These are phyloP conservation scores for Phylloporus scabripes DNA, from an alignment of 768 basidiomycete genomes.

Conservation along the genomic window DNA sequence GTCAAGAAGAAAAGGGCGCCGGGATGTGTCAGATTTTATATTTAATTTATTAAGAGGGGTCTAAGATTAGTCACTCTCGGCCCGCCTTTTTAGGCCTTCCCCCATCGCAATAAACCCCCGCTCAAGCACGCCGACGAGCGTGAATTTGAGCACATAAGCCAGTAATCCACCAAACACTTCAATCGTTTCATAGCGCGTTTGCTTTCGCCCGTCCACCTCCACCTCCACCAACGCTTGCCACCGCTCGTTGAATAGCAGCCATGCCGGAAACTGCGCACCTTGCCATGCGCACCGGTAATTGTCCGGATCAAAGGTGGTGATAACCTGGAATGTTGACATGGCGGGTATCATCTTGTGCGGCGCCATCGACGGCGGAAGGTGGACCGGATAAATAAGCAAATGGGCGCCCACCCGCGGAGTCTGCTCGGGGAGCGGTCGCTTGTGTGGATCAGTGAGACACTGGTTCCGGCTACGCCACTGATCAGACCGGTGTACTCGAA, in stretches of 20 bases:
- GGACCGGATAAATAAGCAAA: conserved; percentile 17
- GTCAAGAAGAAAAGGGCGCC: neutral
- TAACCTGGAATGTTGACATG: too few species aligned
- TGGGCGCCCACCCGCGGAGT: conserved; percentile 44
- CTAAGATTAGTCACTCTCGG: conserved; percentile 36
- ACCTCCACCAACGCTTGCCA: conserved; percentile 56
- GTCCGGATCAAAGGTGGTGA: conserved; percentile 41
- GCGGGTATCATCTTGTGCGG: too few species aligned
- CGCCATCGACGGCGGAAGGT: too few species aligned
- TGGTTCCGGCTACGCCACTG: conserved; percentile 42
- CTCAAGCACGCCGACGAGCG: conserved; percentile 39
- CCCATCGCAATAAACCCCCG: conserved; percentile 50
- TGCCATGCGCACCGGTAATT: conserved; percentile 57
- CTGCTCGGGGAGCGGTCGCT: conserved; percentile 40
- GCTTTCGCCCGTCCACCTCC: conserved; percentile 38
- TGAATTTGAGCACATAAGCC: conserved; percentile 48
- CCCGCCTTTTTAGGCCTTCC: conserved; percentile 47
- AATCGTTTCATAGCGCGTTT: conserved; percentile 59
- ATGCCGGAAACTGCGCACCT: conserved; percentile 35
- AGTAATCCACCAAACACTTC: conserved; percentile 55
- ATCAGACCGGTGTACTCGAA: neutral
- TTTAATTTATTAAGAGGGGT: conserved; percentile 10
- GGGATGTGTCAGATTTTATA: conserved; percentile 18
- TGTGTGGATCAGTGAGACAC: conserved; percentile 38
- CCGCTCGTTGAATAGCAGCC: conserved; percentile 49